A percentile compares a stretch with the other conserved stretches of the same genome.
phyloP scores from a whole-genome alignment of 148 eudicot genomes.

The Rhododendron molle region DNA sequence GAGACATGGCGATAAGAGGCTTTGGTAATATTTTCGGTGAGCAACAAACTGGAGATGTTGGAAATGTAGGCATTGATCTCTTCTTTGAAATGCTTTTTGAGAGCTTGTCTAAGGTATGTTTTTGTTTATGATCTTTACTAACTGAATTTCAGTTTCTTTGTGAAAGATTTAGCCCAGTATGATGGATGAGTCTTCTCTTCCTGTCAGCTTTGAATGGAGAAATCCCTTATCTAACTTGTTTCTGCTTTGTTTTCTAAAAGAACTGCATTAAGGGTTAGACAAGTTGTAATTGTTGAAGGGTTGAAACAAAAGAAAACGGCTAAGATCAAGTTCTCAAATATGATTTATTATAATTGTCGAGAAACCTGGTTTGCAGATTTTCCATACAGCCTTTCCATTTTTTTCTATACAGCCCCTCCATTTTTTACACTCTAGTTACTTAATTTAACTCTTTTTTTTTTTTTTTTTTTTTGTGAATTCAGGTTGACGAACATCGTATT shows the following conservation, averaged over 20 bases:
- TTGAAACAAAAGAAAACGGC: not conserved
- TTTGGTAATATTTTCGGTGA: constrained; percentile 99
- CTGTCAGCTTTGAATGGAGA: not conserved
- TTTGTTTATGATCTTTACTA: not conserved
- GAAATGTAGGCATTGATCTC: constrained; percentile 92
- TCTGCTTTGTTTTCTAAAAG: not conserved
- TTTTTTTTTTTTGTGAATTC: constrained; percentile 12
- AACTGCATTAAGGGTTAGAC: not conserved
- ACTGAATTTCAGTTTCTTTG: not conserved
- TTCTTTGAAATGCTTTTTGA: constrained; percentile 97
- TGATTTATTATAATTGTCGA: not conserved
- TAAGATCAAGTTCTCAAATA: not conserved
- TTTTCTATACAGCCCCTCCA: not conserved
- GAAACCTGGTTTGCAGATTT: not conserved
- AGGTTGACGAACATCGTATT: constrained; percentile 91
- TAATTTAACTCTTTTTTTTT: not conserved
- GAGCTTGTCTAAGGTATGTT: constrained; percentile 81
- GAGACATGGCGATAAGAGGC: constrained; percentile 97
- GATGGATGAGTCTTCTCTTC: not conserved
- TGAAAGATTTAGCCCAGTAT: not conserved
- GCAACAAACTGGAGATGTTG: constrained; percentile 97
- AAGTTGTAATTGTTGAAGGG: not conserved
- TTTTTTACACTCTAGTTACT: not conserved
- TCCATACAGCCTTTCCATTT: not conserved
- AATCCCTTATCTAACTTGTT: not conserved